Base-by-base conservation (phyloP, 306 rosid species). In the Trifolium fragiferum region DNA sequence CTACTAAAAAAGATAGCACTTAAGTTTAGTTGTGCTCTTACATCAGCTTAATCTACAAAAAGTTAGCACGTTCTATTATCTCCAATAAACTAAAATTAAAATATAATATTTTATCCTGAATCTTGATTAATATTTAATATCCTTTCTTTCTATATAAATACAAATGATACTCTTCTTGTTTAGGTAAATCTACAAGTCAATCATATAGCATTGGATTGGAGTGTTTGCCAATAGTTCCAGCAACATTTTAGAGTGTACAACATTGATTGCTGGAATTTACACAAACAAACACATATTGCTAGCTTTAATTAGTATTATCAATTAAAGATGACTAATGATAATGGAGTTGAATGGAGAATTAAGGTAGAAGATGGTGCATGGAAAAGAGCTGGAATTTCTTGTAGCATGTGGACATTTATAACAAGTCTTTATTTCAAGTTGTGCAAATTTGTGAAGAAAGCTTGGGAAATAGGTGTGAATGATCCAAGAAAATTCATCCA, bases 401-500 rank as follows among this genome's bases (percentile, higher is more conserved):
- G 65, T 19, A 49, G 64, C 70, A 73, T 87, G 37, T 82, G 84
- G 83, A 79, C 62, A 58, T 20, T 80, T 15, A 72, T 70, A 58
- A 38, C 27, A 50, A 79, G 89, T 57, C 1, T 90, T 54, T 73
- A 60, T 51, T 33, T 72, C 46, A 91, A 86, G 83, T 16, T 78
- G 16, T 61, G 82, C 62, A 83, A 38, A 41, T 90, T 94, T 74
- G 30, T 86, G 57, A 75, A 73, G 69, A 88, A 89, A 77, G 95
- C 96, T 8, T 92, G 96, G 96, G 84, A 85, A 0, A 1, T 94
- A 13, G 99, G 95, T 1, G 74, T 79, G 21, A 82, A 81, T 76
- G 99, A 94, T n/a, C 97, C 97, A 7, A 88, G 87, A 79, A 94
- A 94, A 76, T 84, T 80, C 33, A 82, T 90, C 37, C 97, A 94